phyloP scores from a whole-genome alignment of 2,329 filamentous ascomycete species.

The Alternaria solani region DNA sequence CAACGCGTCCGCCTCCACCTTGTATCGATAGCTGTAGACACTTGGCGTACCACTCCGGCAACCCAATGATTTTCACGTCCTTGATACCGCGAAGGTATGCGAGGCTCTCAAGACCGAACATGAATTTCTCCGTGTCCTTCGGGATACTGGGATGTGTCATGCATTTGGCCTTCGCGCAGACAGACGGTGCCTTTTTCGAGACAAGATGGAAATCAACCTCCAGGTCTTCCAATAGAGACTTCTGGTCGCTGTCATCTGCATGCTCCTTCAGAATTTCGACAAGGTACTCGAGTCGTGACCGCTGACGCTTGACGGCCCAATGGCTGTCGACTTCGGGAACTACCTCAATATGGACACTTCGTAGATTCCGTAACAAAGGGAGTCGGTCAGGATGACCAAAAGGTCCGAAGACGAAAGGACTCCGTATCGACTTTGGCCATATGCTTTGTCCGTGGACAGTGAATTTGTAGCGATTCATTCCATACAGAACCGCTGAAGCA shows the following conservation, averaged over 20 bases:
- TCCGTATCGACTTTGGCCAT: constrained; percentile 19
- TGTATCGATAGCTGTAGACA: constrained; percentile 32
- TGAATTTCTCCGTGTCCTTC: constrained; percentile 13
- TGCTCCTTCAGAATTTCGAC: constrained; percentile 31
- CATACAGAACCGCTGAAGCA: constrained; percentile 28
- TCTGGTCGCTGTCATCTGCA: constrained; percentile 24
- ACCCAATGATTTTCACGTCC: constrained; percentile 21
- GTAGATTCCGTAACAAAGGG: constrained; percentile 27
- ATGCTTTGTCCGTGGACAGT: constrained; percentile 14
- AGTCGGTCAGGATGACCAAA: constrained; percentile 20
- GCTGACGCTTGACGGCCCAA: constrained; percentile 26
- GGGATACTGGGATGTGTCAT: background rate
- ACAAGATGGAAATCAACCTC: constrained; percentile 6
- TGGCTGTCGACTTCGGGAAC: constrained; percentile 4
- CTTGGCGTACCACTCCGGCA: constrained; percentile 30
- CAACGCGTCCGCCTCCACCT: constrained; percentile 29
- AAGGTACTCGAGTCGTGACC: constrained; percentile 30
- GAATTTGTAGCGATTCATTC: constrained; percentile 31
- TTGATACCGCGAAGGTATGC: constrained; percentile 26
- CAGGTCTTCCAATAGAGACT: constrained; percentile 26
- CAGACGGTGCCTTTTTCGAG: background rate
- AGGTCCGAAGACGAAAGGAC: constrained; percentile 28
- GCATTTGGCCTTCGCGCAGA: too few relatives aligned
- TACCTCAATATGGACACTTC: constrained; percentile 24
- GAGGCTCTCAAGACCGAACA: constrained; percentile 31